Base-by-base conservation (phyloP, 2,329 filamentous ascomycete genomes). In the Fusarium robinianum region DNA sequence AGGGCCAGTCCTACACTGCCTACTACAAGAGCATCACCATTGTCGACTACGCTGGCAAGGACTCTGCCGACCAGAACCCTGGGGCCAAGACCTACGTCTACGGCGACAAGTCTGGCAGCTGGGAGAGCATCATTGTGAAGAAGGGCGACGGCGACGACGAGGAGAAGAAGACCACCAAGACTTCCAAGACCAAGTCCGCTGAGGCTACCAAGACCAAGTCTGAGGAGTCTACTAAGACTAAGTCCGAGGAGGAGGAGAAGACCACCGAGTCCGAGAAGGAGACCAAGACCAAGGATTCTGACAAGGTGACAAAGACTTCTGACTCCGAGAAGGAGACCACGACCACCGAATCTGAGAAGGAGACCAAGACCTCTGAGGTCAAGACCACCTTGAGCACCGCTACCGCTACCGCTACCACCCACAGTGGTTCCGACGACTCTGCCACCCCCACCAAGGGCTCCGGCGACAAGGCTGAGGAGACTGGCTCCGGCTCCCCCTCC, bases 21-120 rank as follows among this genome's bases (percentile, higher is more conserved):
- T 76, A 76, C 72, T 82, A 82, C 77, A 72, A 80, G 72, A 73
- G 68, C 61, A 64, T 82, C 56, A 73, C 65, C 53, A 75, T 83
- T 51, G 62, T 67, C 57, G 78, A 83, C 69, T 79, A 76, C 67
- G 71, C 71, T 61, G 78, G 78, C 63, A 74, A 74, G 51, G 62
- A 66, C 41, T 68, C 68, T 37, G 60, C 71, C 44, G 64, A 63
- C 46, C 35, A 52, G 42, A 53, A 42, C 56, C 58, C 59, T 29
- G 67, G 67, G 40, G 74, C 75, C 51, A 74, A 70, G 61, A 67
- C 77, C 68, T 83, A 83, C 70, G 60, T 69, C 46, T 83, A 75
- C 59, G 60, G 64, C 14, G 78, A 78, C 67, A 64, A 70, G 49
- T 68, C 68, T 48, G 79, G 79, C 57, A 71, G 62, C 42, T 76